Evolutionary conservation across 768 basidiomycete genomes (phyloP), one percentile per base, ranked within the genome.

Genomic region (Lactifluus pinguis): DNA sequence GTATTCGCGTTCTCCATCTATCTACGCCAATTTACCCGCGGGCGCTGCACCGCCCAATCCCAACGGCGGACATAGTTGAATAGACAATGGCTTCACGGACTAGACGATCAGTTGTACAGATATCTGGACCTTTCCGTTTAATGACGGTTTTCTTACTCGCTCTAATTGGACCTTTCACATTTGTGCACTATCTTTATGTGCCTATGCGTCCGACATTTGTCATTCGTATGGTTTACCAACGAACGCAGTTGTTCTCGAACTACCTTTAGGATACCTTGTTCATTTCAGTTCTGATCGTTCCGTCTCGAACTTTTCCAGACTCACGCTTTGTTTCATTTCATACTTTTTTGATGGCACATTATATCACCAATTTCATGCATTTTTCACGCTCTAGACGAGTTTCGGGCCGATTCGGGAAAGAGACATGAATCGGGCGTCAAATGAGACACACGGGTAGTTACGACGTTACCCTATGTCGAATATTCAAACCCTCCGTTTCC

Each of bases 1-100:
- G 30, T 91, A 88, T 72, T 90, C 88, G 56, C 80, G 89, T 39
- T 72, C 76, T 29, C 81, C 83, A 25, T 76, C 77, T 36, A 73
- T 69, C 45, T 65, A 63, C 65, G 57, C 60, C 14, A 77, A 66
- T 57, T 77, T 89, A 11, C 89, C 89, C 2, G 87, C 89, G 4
- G 89, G 89, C 48, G 89, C 89, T 30, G 88, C 87, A 32, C 75
- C 86, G 1, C 70, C 71, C 6, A 68, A 63, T 21, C 55, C 66
- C 25, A 67, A 62, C 44, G 59, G 56, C 50, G 61, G 62, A 41
- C 7, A 15, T 6, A 53, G 15, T 59, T 58, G 45, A 59, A 25
- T 42, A 30, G 34, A 42, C 15, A 41, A 62, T 34, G 41, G 45
- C 29, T 14, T 42, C 38, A 59, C n/a, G 57, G 64, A 65, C 64